These are phyloP conservation scores for Coleophoma crateriformis DNA, from an alignment of 2,329 filamentous ascomycete genomes.

Conservation along the genomic window DNA sequence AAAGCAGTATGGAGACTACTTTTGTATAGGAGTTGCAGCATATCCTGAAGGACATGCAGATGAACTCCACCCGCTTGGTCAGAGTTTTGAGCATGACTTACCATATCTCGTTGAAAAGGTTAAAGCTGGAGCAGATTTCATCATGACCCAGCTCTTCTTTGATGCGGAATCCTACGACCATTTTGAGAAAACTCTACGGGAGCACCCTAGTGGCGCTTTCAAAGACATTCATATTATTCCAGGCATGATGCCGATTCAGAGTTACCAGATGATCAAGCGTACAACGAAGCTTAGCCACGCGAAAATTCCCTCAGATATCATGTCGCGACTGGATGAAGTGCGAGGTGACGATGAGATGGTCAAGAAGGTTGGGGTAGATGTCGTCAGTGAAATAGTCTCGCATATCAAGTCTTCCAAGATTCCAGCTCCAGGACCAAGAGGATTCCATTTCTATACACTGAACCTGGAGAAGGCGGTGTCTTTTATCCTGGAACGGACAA, in stretches of 20 bases:
- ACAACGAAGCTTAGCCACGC: constrained; percentile 95
- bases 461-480: constrained; percentile 96
- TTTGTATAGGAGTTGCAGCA: constrained; percentile 89
- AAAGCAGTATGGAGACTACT: constrained; percentile 83
- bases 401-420: constrained; percentile 63
- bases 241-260: constrained; percentile 95
- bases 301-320: constrained; percentile 65
- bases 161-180: constrained; percentile 75
- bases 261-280: constrained; percentile 89
- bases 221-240: constrained; percentile 86
- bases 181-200: constrained; percentile 72
- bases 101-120: constrained; percentile 89
- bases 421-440: constrained; percentile 55
- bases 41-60: constrained; percentile 96
- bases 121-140: constrained; percentile 87
- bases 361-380: constrained; percentile 74
- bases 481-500: constrained; percentile 80
- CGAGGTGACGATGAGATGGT: constrained; percentile 77
- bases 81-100: constrained; percentile 72
- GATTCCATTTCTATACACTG: constrained; percentile 96
- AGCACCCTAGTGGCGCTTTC: constrained; percentile 80
- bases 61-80: constrained; percentile 70
- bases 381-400: constrained; percentile 78
- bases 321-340: constrained; percentile 65
- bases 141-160: constrained; percentile 98